These are phyloP conservation scores for Calycina marina DNA, from an alignment of 2,329 filamentous ascomycete genomes.

Conservation along the genomic window DNA sequence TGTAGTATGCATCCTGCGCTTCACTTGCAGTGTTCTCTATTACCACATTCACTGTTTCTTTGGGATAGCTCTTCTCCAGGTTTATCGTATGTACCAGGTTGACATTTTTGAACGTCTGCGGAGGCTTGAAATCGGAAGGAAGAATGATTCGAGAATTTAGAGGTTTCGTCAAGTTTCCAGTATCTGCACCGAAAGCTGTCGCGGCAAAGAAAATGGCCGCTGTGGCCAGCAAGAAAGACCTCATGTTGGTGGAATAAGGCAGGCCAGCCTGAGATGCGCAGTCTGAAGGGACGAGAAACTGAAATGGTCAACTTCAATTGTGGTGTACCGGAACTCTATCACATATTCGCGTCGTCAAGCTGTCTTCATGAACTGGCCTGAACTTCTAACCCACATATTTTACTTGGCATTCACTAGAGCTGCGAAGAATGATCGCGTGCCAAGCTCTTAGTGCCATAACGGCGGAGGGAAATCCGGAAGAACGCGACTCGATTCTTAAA, in stretches of 20 bases:
- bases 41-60: conserved; percentile 86
- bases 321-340: no score
- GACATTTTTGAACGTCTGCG: conserved; percentile 83
- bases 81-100: conserved; percentile 86
- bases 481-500: no score
- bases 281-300: conserved; percentile 1
- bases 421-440: no score
- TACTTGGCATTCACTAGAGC: no score
- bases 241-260: conserved; percentile 18
- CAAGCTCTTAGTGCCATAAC: no score
- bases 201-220: conserved; percentile 39
- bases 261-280: conserved; percentile 9
- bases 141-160: conserved; percentile 42
- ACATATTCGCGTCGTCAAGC: no score
- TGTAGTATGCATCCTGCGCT: conserved; percentile 78
- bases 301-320: no score
- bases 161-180: conserved; percentile 20
- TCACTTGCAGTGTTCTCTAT: conserved; percentile 73
- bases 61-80: conserved; percentile 80
- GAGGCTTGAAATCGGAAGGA: conserved; percentile 61
- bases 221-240: conserved; percentile 32
- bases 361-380: no score
- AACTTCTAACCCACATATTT: no score
- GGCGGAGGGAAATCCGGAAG: no score
- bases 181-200: conserved; percentile 17